Percentiles rank a stretch among this genome's conserved stretches.
Evolutionary conservation across 345 rosid genomes (phyloP).

Genomic region (Melaleuca alternifolia): DNA sequence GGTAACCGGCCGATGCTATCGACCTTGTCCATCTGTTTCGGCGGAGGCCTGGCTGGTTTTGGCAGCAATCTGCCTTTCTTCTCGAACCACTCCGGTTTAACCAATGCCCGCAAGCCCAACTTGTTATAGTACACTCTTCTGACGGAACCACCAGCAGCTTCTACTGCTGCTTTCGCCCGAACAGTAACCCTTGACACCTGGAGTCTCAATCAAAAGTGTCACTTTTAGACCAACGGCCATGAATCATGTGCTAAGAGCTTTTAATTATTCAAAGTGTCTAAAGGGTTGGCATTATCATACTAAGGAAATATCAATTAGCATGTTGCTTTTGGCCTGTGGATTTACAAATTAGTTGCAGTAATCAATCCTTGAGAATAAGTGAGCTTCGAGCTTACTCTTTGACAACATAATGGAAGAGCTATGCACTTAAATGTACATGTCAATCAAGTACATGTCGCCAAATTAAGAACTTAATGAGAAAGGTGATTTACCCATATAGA

Average conservation of each 20-base stretch:
- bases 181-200: slow-evolving; percentile 91
- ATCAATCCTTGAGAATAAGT: background rate
- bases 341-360: background rate
- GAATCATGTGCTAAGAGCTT: background rate
- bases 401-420: background rate
- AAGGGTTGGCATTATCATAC: background rate
- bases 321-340: background rate
- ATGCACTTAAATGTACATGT: background rate
- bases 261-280: background rate
- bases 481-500: background rate
- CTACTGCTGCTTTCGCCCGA: slow-evolving; percentile 81
- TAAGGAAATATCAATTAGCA: background rate
- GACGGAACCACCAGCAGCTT: slow-evolving; percentile 86
- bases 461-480: background rate
- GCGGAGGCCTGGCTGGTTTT: slow-evolving; percentile 91
- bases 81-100: slow-evolving; percentile 92
- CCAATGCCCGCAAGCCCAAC: slow-evolving; percentile 73
- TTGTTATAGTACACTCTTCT: slow-evolving; percentile 88
- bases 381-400: background rate
- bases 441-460: background rate
- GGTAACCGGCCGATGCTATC: slow-evolving; percentile 95
- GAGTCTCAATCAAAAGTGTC: background rate
- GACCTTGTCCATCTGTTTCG: slow-evolving; percentile 72
- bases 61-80: slow-evolving; percentile 93
- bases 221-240: background rate